Percentiles rank a stretch among this genome's conserved stretches.
These are phyloP conservation scores for Arthrobotrys sinensis DNA, from an alignment of 2,329 filamentous ascomycete species.

Conservation along the genomic window DNA sequence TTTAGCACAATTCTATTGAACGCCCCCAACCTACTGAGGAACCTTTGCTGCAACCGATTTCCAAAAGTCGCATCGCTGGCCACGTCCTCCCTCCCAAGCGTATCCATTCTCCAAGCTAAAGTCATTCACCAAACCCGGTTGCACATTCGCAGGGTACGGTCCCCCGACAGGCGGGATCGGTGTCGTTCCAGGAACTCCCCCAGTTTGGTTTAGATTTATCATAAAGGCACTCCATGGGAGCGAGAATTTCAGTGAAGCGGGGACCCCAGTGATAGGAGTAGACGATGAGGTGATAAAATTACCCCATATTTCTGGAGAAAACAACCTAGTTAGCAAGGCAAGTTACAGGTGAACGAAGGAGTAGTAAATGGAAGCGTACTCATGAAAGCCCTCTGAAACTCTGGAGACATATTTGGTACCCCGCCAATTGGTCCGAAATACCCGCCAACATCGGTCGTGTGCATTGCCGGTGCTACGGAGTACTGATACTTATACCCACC, in stretches of 20 bases:
- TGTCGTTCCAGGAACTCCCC: conserved; percentile 20
- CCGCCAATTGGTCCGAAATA: conserved; percentile 66
- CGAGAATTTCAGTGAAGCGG: conserved; percentile 66
- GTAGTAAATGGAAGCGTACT: conserved; percentile 66
- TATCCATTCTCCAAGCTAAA: conserved; percentile 69
- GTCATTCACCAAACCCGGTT: conserved; percentile 67
- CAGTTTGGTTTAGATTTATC: conserved; percentile 26
- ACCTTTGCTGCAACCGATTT: conserved; percentile 34
- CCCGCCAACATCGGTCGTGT: conserved; percentile 68
- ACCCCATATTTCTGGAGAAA: conserved; percentile 64
- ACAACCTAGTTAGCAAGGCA: not conserved
- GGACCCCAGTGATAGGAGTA: conserved; percentile 67
- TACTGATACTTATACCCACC: conserved; percentile 71
- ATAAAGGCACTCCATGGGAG: conserved; percentile 20
- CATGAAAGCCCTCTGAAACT: conserved; percentile 68
- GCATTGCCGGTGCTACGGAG: conserved; percentile 68
- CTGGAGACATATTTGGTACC: conserved; percentile 64
- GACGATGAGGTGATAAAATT: conserved; percentile 69
- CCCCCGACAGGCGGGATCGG: conserved; percentile 47
- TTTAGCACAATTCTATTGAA: no score
- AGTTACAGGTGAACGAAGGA: not conserved
- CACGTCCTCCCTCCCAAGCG: conserved; percentile 71
- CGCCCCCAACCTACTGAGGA: not conserved
- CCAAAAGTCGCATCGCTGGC: conserved; percentile 70
- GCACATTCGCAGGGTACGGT: conserved; percentile 64